Evolutionary conservation across 2,329 filamentous ascomycete species (phyloP), one percentile per base, ranked within the genome.

Genomic region (Sarocladiaceae sp.): DNA sequence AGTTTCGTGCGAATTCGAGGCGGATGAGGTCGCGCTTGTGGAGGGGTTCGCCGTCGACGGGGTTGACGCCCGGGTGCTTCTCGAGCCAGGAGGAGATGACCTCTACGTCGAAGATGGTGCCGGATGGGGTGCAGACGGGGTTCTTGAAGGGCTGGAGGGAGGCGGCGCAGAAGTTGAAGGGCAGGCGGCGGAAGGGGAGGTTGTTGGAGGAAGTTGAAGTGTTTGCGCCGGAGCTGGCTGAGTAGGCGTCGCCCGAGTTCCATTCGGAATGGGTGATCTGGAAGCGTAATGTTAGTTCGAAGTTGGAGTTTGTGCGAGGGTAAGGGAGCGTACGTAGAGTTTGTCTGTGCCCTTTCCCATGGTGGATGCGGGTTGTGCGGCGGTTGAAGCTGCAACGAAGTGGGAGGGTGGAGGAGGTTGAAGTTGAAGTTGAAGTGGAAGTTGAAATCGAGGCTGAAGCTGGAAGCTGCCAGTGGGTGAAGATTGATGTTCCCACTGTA

Each of bases 161-260:
- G 31, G 95, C 83, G 50, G 93, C 88, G 77, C 93, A 98, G 69
- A 93, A 97, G 73, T 96, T 97, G 78, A 94, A 98, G 23, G 94
- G 93, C 1, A 98, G 78, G 35, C 88, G 85, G 58, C 85, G 88
- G 71, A 97, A 97, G 29, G 78, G 76, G 40, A 79, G 75, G 43
- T 48, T 55, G 21, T 48, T 44, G 51, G 79, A 77, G 18, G 66
- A 66, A 39, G 74, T 62, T 63, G 60, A 76, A 46, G 84, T 78
- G 54, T 80, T 81, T 45, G 83, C 74, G 55, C 85, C 85, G 21
- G 77, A 83, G 60, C 82, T 90, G 53, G 89, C 88, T 24, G 86
- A 85, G 66, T 87, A 96, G 47, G 88, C 82, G 64, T 96, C 90
- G 39, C 84, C 81, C 5, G 89, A 95, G 6, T 88, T 83, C 93